phyloP scores from a whole-genome alignment of 352 stramenopile genomes.

The Plasmopara muralis region DNA sequence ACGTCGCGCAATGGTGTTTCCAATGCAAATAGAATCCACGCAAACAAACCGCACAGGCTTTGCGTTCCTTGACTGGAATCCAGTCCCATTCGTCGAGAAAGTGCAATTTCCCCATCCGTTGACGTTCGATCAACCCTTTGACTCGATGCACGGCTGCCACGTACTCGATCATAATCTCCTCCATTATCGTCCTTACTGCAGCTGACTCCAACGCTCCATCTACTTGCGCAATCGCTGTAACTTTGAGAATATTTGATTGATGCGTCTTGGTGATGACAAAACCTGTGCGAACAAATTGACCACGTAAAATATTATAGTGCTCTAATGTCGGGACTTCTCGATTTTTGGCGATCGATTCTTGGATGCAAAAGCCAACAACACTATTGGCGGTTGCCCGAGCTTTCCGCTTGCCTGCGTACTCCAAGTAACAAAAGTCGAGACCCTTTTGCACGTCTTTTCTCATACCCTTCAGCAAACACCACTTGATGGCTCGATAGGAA shows the following conservation, averaged over 20 bases:
- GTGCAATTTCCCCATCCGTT: constrained; percentile 66
- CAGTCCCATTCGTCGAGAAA: constrained; percentile 79
- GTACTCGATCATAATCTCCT: constrained; percentile 65
- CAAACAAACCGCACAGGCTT: constrained; percentile 73
- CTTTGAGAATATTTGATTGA: constrained; percentile 59
- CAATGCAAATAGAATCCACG: constrained; percentile 74
- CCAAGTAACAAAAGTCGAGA: constrained; percentile 70
- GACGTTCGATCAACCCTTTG: constrained; percentile 56
- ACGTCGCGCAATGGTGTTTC: constrained; percentile 70
- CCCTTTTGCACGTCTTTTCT: constrained; percentile 31
- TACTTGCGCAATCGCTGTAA: constrained; percentile 69
- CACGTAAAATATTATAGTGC: constrained; percentile 53
- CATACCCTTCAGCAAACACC: constrained; percentile 30
- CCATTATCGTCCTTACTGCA: constrained; percentile 28
- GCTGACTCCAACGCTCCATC: constrained; percentile 39
- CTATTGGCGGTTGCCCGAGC: constrained; percentile 26
- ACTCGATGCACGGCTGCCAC: constrained; percentile 50
- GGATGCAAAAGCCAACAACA: constrained; percentile 72
- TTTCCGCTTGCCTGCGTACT: constrained; percentile 66
- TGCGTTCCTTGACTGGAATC: constrained; percentile 60
- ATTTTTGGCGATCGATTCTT: constrained; percentile 59
- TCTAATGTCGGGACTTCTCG: constrained; percentile 62
- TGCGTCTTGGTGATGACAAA: constrained; percentile 74
- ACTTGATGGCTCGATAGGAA: constrained; percentile 69
- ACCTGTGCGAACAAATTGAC: constrained; percentile 49